These are phyloP conservation scores for Peronospora destructor DNA, from an alignment of 352 stramenopile genomes.

Conservation along the genomic window DNA sequence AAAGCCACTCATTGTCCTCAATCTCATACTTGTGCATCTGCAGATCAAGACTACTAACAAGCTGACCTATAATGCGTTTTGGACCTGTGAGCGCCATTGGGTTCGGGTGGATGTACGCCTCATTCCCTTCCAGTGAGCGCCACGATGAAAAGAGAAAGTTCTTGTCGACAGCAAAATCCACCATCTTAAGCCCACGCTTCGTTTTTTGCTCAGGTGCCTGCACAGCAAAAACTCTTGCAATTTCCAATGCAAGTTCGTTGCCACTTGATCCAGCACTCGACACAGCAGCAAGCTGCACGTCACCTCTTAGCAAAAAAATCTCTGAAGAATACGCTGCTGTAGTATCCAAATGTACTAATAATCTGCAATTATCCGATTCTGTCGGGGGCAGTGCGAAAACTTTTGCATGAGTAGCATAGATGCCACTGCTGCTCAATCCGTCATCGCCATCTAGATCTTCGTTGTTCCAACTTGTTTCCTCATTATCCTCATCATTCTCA, in stretches of 20 bases:
- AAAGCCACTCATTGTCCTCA: constrained; percentile 51
- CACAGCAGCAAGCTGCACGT: constrained; percentile 31
- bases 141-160: constrained; percentile 67
- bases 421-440: constrained; percentile 11
- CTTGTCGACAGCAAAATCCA: constrained; percentile 68
- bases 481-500: constrained; percentile 5
- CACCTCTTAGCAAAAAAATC: constrained; percentile 55
- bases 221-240: constrained; percentile 53
- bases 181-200: constrained; percentile 49
- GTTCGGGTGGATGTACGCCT: constrained; percentile 58
- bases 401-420: constrained; percentile 50
- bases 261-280: constrained; percentile 20
- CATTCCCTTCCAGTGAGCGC: constrained; percentile 50
- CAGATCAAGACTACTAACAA: constrained; percentile 47
- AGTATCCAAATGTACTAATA: constrained; percentile 64
- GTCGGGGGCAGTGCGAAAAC: constrained; percentile 48
- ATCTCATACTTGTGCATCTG: constrained; percentile 61
- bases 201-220: constrained; percentile 7
- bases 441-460: constrained; percentile 31
- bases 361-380: constrained; percentile 48
- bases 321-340: constrained; percentile 44
- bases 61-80: constrained; percentile 40
- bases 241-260: constrained; percentile 39
- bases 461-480: constrained; percentile 30
- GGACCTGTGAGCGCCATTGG: constrained; percentile 64